phyloP scores from a whole-genome alignment of 2,329 filamentous ascomycete genomes.

The Aplosporella prunicola region DNA sequence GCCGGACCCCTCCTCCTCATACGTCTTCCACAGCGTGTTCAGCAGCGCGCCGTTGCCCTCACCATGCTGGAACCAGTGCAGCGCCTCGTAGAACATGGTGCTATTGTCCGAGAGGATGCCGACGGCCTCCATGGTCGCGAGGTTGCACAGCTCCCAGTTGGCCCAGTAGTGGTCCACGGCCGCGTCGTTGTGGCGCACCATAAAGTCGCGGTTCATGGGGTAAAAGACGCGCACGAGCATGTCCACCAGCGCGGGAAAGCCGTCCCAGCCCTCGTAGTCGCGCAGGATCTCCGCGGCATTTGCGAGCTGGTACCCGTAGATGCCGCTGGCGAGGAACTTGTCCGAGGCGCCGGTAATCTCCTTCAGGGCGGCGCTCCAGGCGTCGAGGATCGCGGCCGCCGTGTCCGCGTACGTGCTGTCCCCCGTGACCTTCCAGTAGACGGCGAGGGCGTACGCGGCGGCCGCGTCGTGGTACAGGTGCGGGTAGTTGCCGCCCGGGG shows the following conservation, averaged over 20 bases:
- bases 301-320: constrained; percentile 40
- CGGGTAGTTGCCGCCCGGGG: constrained; percentile 26
- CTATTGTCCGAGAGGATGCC: constrained; percentile 35
- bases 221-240: constrained; percentile 33
- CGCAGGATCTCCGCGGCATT: constrained; percentile 39
- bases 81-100: constrained; percentile 31
- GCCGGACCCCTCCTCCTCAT: constrained; percentile 19
- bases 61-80: constrained; percentile 34
- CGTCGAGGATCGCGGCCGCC: constrained; percentile 29
- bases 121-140: constrained; percentile 33
- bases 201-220: constrained; percentile 30
- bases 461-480: constrained; percentile 26
- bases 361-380: constrained; percentile 29
- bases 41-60: constrained; percentile 30
- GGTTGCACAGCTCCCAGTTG: constrained; percentile 40
- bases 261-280: constrained; percentile 25
- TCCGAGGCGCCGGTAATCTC: constrained; percentile 28
- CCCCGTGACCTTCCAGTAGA: constrained; percentile 34
- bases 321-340: constrained; percentile 31
- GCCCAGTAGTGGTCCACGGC: constrained; percentile 30
- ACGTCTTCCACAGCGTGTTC: constrained; percentile 24
- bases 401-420: constrained; percentile 29
- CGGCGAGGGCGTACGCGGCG: constrained; percentile 31
- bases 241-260: constrained; percentile 17
- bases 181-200: constrained; percentile 29